Evolutionary conservation across 139 green algal genomes (phyloP).

Genomic region (Pseudopediastrum boryanum): DNA sequence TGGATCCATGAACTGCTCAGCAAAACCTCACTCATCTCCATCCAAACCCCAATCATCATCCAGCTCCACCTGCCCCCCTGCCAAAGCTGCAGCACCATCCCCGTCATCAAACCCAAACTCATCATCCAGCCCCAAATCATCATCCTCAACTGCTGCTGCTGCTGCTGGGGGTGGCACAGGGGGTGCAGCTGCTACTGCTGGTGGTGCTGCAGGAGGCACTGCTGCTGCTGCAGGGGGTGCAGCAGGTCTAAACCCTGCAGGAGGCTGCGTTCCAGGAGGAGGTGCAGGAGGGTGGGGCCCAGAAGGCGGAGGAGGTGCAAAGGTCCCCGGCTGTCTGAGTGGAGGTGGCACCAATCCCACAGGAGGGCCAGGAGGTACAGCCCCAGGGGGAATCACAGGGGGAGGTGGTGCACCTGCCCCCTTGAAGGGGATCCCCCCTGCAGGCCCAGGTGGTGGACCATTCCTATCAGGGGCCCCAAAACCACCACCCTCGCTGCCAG

Average conservation of each 20-base stretch:
- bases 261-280: not conserved
- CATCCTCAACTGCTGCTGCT: slow-evolving; percentile 23
- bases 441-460: too few species aligned
- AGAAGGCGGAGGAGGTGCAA: not conserved
- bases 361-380: too few species aligned
- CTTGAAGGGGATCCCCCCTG: too few species aligned
- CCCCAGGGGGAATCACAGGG: too few species aligned
- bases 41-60: slow-evolving; percentile 77
- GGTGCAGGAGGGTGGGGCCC: not conserved
- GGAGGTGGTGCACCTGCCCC: too few species aligned
- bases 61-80: slow-evolving; percentile 30
- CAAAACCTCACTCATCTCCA: slow-evolving; percentile 47
- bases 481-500: too few species aligned
- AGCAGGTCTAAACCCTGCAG: too few species aligned
- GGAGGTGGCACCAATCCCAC: too few species aligned
- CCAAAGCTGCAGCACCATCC: slow-evolving; percentile 11
- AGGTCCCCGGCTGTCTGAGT: too few species aligned
- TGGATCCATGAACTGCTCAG: too few species aligned
- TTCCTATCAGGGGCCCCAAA: too few species aligned
- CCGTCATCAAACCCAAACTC: slow-evolving; percentile 22
- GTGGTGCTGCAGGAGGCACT: not conserved
- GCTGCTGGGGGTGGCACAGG: not conserved
- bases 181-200: not conserved
- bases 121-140: slow-evolving; percentile 30
- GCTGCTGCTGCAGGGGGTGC: not conserved